Evolutionary conservation across 805 yeast genomes (phyloP).

Genomic region (Barnettozyma salicaria): DNA sequence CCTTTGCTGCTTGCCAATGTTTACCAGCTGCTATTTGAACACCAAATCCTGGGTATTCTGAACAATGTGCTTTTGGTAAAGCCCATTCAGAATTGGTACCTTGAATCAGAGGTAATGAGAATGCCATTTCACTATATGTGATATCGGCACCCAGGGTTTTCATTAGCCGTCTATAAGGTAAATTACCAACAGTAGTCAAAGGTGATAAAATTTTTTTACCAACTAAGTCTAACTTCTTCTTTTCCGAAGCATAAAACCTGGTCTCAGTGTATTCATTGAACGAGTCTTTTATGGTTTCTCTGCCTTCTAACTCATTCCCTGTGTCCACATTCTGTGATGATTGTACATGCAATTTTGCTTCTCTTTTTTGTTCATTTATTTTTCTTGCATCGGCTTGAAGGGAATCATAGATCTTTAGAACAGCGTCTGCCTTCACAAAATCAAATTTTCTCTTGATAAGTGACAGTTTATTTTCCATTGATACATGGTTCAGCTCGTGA

Average conservation of each 20-base stretch:
- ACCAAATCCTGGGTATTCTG: conserved; percentile 86
- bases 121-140: conserved; percentile 94
- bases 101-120: conserved; percentile 76
- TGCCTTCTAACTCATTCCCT: conserved; percentile 13
- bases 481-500: conserved; percentile 60
- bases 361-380: conserved; percentile 31
- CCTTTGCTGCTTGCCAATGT: conserved; percentile 90
- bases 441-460: conserved; percentile 48
- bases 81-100: conserved; percentile 98
- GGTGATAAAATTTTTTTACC: conserved; percentile 90
- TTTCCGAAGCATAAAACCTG: conserved; percentile 72
- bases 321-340: conserved; percentile 25
- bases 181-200: conserved; percentile 93
- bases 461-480: conserved; percentile 33
- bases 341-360: conserved; percentile 21
- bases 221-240: conserved; percentile 61
- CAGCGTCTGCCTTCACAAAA: conserved; percentile 50
- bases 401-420: conserved; percentile 60
- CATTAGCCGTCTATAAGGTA: conserved; percentile 93
- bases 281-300: conserved; percentile 29
- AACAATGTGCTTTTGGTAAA: conserved; percentile 76
- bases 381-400: conserved; percentile 36
- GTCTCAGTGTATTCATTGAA: conserved; percentile 65
- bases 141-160: conserved; percentile 84
- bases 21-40: conserved; percentile 89